Conservation (phyloP, 2,329 filamentous ascomycete species). For the Phialocephala sp. region DNA sequence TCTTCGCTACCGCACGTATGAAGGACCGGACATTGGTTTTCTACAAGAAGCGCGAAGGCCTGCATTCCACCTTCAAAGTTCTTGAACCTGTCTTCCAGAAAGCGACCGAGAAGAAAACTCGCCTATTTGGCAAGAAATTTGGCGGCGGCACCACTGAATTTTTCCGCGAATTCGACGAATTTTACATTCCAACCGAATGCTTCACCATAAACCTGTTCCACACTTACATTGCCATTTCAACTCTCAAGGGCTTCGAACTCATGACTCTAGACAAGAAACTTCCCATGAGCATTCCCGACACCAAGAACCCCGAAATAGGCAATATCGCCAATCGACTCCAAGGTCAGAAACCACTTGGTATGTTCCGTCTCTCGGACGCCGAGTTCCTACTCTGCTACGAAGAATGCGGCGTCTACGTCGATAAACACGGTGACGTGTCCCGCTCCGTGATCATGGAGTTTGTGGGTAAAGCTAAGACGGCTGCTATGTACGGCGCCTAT, state of each 20-base stretch:
- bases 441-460: slow-evolving; percentile 98
- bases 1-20: slow-evolving; percentile 96
- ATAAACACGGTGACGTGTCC: slow-evolving; percentile 96
- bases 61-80: slow-evolving; percentile 95
- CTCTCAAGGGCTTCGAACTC: slow-evolving; percentile 91
- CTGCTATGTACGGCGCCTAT: slow-evolving; percentile 90
- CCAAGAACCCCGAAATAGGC: slow-evolving; percentile 76
- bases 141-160: slow-evolving; percentile 86
- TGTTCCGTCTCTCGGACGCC: slow-evolving; percentile 92
- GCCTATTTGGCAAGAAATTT: slow-evolving; percentile 63
- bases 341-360: slow-evolving; percentile 85
- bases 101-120: slow-evolving; percentile 80
- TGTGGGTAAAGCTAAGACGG: slow-evolving; percentile 86
- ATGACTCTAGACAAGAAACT: slow-evolving; percentile 97
- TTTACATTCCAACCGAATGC: slow-evolving; percentile 96
- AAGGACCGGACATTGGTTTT: slow-evolving; percentile 94
- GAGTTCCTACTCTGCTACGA: slow-evolving; percentile 95
- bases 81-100: slow-evolving; percentile 96
- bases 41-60: slow-evolving; percentile 93
- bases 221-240: slow-evolving; percentile 88
- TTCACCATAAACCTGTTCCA: slow-evolving; percentile 97
- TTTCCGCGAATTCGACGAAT: slow-evolving; percentile 98
- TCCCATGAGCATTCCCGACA: slow-evolving; percentile 89
- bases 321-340: slow-evolving; percentile 85
- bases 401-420: slow-evolving; percentile 96